Conservation (phyloP, 805 yeast genomes). For the Ogataea haglerorum region DNA sequence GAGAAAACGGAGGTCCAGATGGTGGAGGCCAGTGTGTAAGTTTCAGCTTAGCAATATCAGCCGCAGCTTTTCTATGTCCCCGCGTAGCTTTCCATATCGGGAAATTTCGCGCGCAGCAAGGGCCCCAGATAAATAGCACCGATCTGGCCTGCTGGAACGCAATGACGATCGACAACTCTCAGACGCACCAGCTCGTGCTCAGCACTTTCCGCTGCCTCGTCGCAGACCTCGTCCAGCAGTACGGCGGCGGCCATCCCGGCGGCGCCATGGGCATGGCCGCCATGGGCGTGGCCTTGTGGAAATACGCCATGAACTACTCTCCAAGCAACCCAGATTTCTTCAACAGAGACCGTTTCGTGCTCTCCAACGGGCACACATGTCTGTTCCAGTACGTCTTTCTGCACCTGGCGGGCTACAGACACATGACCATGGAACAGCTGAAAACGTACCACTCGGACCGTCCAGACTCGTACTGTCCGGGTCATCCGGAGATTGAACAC, state of each 20-base stretch:
- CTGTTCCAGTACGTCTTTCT: conserved; percentile 83
- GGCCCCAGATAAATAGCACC: conserved; percentile 1
- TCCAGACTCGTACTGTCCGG: conserved; percentile 86
- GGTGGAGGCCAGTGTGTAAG: background rate
- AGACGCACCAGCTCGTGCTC: conserved; percentile 26
- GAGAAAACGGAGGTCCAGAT: conserved; percentile 4
- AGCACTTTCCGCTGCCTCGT: conserved; percentile 32
- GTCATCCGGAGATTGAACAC: conserved; percentile 92
- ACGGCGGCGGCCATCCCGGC: conserved; percentile 87
- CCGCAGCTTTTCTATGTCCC: background rate
- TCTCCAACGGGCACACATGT: conserved; percentile 96
- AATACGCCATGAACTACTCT: conserved; percentile 70
- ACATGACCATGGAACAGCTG: conserved; percentile 73
- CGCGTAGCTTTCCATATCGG: conserved; percentile 1
- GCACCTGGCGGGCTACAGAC: conserved; percentile 80
- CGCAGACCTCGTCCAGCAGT: conserved; percentile 34
- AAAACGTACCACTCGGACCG: conserved; percentile 73
- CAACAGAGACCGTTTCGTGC: conserved; percentile 91
- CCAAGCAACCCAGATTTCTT: conserved; percentile 89
- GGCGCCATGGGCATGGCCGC: conserved; percentile 99
- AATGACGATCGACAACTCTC: conserved; percentile 24
- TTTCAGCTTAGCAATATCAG: background rate
- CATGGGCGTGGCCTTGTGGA: conserved; percentile 83
- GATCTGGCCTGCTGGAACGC: background rate
- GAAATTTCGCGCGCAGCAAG: conserved; percentile 5